Evolutionary conservation across 2,329 filamentous ascomycete species (phyloP).

Genomic region (Penicillium brevicompactum): DNA sequence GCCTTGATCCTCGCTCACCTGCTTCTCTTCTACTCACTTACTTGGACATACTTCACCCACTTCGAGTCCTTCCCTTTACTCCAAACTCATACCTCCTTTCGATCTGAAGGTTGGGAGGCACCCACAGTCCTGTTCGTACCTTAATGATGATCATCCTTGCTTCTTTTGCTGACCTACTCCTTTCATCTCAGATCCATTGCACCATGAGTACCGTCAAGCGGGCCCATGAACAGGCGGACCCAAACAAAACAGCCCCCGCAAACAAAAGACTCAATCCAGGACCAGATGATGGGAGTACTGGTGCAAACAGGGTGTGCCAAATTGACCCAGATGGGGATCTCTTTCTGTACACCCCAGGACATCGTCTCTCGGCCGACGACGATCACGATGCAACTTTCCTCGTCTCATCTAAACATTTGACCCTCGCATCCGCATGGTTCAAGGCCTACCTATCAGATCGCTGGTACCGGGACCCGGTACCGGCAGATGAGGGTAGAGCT

Average conservation of each 20-base stretch:
- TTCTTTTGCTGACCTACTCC: not conserved
- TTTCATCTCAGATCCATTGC: not conserved
- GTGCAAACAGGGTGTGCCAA: not conserved
- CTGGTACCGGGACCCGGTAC: not conserved
- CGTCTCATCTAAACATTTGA: slow-evolving; percentile 7
- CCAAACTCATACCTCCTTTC: no score
- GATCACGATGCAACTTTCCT: not conserved
- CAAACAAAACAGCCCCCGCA: not conserved
- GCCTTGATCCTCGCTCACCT: no score
- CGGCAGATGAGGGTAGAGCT: not conserved
- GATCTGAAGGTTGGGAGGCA: not conserved
- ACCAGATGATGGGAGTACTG: no score
- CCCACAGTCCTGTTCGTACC: not conserved
- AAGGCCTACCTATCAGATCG: not conserved
- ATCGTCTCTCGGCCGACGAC: not conserved
- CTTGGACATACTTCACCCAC: no score
- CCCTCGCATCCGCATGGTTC: slow-evolving; percentile 4
- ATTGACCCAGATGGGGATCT: slow-evolving; percentile 6
- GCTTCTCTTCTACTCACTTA: no score
- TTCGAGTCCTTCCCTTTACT: no score
- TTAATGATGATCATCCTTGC: not conserved
- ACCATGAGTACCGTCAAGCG: not conserved
- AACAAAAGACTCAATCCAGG: not conserved
- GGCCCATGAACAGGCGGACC: not conserved
- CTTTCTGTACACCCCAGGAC: not conserved